Evolutionary conservation across 1,284 basidiomycete species (phyloP), one percentile per base, ranked within the genome.

Genomic region (Cryptococcus neoformans): DNA sequence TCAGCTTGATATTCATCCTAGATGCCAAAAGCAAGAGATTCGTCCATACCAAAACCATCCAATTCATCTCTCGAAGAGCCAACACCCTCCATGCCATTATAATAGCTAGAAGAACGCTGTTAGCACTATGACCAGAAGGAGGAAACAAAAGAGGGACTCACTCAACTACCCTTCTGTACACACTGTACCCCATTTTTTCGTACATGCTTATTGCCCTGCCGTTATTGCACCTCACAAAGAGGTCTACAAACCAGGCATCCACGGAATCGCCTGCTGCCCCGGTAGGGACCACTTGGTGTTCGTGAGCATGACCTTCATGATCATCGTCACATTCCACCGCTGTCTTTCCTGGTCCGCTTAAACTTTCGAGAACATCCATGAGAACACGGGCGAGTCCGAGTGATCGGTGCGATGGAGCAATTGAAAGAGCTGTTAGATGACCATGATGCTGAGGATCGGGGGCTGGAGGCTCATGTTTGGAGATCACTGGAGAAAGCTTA

Each of bases 151-250:
- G 8, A n/a, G 6, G 9, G 48, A 74, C 76, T 73, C 61, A 77
- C 75, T 76, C 76, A 21, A 77, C 74, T 0, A 79, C 77, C n/a
- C 77, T 57, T 16, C 77, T 55, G 59, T 64, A 79, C 4, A 79
- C 75, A 57, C 71, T 74, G 56, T 79, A 79, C 39, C 77, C 77
- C 58, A 79, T 55, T 55, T 66, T 67, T 59, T 78, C 76, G 54
- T 79, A 79, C 75, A 79, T 76, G 45, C 73, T 68, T 16, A 72
- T 71, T 49, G 77, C 77, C 44, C 75, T 62, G 14, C 55, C 54
- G 58, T 79, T 79, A 59, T 75, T 78, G 59, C 75, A 77, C 48
- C 77, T 56, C 44, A 79, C 77, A 47, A 79, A 79, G 16, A 79
- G 63, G 55, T 79, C 77, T 46, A 78, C 69, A 56, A 79, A 79